These are phyloP conservation scores for Oxytropis ochrocephala DNA, from an alignment of 306 rosid genomes.

Conservation along the genomic window DNA sequence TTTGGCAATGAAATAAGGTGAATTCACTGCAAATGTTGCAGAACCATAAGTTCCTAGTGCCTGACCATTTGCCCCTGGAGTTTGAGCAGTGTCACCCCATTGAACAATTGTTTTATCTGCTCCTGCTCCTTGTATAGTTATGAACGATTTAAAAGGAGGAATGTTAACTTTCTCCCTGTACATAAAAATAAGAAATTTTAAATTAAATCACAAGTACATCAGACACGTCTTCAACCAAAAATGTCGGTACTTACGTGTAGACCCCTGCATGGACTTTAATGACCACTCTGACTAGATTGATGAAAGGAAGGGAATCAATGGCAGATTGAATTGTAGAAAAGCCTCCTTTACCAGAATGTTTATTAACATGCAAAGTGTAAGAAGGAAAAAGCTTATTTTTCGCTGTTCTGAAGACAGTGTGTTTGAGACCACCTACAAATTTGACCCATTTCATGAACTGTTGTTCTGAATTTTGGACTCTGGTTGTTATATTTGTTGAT, in stretches of 20 bases:
- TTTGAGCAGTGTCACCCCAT: constrained; percentile 98
- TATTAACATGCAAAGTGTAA: constrained; percentile 60
- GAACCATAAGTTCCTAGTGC: constrained; percentile 76
- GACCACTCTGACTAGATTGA: constrained; percentile 80
- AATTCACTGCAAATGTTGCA: constrained; percentile 89
- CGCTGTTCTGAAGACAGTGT: constrained; percentile 66
- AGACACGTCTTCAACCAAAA: too few species aligned
- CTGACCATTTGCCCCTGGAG: constrained; percentile 57
- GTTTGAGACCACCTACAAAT: constrained; percentile 76
- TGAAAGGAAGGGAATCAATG: constrained; percentile 78
- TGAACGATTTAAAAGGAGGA: constrained; percentile 71
- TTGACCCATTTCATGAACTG: constrained; percentile 90
- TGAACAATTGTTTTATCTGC: constrained; percentile 88
- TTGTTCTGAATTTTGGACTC: constrained; percentile 60
- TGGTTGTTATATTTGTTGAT: constrained; percentile 53
- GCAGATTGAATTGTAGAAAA: constrained; percentile 79
- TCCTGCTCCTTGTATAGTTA: constrained; percentile 92
- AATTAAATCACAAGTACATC: too few species aligned
- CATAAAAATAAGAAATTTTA: too few species aligned
- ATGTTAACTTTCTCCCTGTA: constrained; percentile 81
- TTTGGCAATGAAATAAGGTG: constrained; percentile 84
- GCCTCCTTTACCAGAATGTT: constrained; percentile 52
- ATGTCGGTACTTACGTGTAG: constrained; percentile 93
- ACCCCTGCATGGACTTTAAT: constrained; percentile 96
- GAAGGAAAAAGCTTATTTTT: constrained; percentile 88